Evolutionary conservation across 306 rosid genomes (phyloP), one percentile per base, ranked within the genome.

Genomic region (Sechiopsis laciniata): DNA sequence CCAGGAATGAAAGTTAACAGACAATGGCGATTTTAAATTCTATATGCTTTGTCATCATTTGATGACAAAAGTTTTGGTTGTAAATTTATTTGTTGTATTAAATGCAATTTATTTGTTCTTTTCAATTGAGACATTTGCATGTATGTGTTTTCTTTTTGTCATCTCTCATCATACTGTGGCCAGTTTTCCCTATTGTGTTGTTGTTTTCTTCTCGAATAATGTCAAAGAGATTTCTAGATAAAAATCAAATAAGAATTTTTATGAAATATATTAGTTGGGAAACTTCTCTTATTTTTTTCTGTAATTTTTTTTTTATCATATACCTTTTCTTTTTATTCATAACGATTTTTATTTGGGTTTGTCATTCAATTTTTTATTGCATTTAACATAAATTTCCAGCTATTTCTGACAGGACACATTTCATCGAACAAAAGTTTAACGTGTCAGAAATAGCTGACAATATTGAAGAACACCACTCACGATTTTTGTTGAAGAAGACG

Each of bases 11-110:
- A 42, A 66, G 13, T 10, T 42, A 66, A n/a, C 13, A 66, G 12
- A 66, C 72, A 42, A 42, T 66, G 55, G 17, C 11, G 32, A 66
- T 19, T 66, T 4, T 11, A 42, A 66, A 66, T 66, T 11, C 17
- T 42, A 42, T 66, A 42, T 66, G 72, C 54, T 42, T 66, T 66
- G 72, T 66, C 55, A 66, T 66, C 72, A 45, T 42, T 10, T 42
- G n/a, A 42, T 0, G 72, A 66, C 72, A 66, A 66, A 19, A 19
- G n/a, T 19, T 42, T 40, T 66, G 50, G 72, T 66, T 65, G 71
- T 2, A 66, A 40, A n/a, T 42, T 42, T 58, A 21, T 57, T 57
- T 10, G 32, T 21, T 57, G 26, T 57, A 29, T 57, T 40, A n/a
- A 65, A 65, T 17, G 53, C 71, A 17, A 2, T 35, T 35, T 37